A percentile compares a stretch with the other conserved stretches of the same genome.
These are phyloP conservation scores for Quercus phellos DNA, from an alignment of 331 rosid species.

Conservation along the genomic window DNA sequence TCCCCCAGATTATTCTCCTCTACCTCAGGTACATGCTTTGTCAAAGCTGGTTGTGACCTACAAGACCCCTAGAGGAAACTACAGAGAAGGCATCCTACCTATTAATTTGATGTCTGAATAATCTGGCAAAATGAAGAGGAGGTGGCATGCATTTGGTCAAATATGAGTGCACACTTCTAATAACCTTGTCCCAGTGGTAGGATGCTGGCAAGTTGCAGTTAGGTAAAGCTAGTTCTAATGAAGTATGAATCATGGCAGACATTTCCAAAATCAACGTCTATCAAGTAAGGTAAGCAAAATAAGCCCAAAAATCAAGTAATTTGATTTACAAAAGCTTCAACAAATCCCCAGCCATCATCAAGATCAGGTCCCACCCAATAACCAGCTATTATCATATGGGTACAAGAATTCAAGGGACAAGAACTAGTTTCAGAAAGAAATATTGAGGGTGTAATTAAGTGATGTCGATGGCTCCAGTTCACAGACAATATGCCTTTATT, in stretches of 20 bases:
- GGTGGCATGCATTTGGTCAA: background rate
- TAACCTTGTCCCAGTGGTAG: no score
- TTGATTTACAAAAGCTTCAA: conserved; percentile 66
- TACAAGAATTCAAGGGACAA: conserved; percentile 28
- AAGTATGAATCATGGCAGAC: background rate
- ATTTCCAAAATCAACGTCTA: background rate
- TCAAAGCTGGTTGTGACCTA: background rate
- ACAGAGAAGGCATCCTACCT: background rate
- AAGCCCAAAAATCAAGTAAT: conserved; percentile 29
- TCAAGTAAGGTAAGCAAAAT: conserved; percentile 11
- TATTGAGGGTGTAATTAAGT: conserved; percentile 26
- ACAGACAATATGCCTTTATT: conserved; percentile 16
- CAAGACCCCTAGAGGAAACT: background rate
- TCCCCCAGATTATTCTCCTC: no score
- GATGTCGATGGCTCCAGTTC: conserved; percentile 25
- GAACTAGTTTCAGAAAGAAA: conserved; percentile 21
- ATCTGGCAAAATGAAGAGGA: background rate
- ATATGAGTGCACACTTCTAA: no score
- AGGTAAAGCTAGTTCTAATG: background rate
- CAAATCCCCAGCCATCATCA: conserved; percentile 91
- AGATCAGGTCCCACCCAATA: conserved; percentile 93
- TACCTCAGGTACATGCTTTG: background rate
- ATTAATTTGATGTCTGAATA: background rate
- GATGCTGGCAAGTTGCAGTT: no score
- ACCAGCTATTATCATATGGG: conserved; percentile 50